A percentile compares a stretch with the other conserved stretches of the same genome.
These are phyloP conservation scores for Pichiaceae sp. DNA, from an alignment of 1,139 yeast genomes.

Conservation along the genomic window DNA sequence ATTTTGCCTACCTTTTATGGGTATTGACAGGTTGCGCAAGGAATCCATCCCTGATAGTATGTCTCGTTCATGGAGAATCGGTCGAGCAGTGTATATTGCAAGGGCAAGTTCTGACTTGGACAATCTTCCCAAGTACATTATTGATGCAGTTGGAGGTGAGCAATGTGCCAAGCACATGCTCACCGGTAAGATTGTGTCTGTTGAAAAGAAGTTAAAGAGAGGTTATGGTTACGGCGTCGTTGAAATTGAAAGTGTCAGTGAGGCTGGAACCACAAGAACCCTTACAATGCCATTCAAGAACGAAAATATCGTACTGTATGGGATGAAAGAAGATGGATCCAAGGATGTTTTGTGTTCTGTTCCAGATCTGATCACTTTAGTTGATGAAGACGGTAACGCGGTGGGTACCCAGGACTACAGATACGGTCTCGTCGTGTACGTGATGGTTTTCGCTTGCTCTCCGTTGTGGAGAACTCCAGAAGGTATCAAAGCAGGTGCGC, in stretches of 20 bases:
- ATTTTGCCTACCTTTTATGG: slow-evolving; percentile 26
- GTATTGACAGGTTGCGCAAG: slow-evolving; percentile 17
- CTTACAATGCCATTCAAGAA: slow-evolving; percentile 37
- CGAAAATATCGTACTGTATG: slow-evolving; percentile 34
- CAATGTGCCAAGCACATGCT: slow-evolving; percentile 33
- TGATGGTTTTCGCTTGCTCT: slow-evolving; percentile 32
- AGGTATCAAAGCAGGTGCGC: slow-evolving; percentile 35
- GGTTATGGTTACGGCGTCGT: slow-evolving; percentile 43
- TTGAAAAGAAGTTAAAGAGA: slow-evolving; percentile 31
- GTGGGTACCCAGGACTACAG: slow-evolving; percentile 40
- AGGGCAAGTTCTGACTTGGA: slow-evolving; percentile 28
- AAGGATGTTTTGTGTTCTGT: slow-evolving; percentile 29
- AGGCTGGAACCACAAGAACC: too few relatives aligned
- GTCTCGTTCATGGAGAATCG: slow-evolving; percentile 41
- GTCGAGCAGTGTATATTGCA: slow-evolving; percentile 33
- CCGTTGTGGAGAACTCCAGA: slow-evolving; percentile 30
- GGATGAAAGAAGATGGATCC: slow-evolving; percentile 20
- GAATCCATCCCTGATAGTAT: slow-evolving; percentile 27
- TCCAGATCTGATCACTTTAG: slow-evolving; percentile 38
- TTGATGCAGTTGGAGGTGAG: slow-evolving; percentile 28
- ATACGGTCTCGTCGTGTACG: slow-evolving; percentile 35
- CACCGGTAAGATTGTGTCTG: slow-evolving; percentile 35
- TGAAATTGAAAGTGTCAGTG: slow-evolving; percentile 25
- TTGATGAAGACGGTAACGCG: slow-evolving; percentile 38
- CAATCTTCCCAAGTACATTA: slow-evolving; percentile 27